Base-by-base conservation (phyloP, 805 yeast genomes). In the Huiozyma sinensis region DNA sequence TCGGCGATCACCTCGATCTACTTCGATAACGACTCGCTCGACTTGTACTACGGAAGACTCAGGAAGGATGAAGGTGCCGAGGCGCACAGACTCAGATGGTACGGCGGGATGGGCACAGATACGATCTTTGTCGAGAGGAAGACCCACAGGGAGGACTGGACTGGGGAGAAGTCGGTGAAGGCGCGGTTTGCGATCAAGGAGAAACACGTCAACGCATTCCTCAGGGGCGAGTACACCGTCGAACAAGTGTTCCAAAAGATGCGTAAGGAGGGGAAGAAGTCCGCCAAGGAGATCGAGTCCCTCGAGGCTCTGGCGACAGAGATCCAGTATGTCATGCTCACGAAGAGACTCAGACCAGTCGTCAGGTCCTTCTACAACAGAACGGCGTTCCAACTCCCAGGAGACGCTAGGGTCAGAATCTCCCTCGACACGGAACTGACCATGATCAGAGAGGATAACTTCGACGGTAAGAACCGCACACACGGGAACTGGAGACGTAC, bases 71-170 rank as follows among this genome's bases (percentile, higher is more conserved):
- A 92, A 71, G 98, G 98, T 64, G 98, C 98, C 5, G 98, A 92
- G 67, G 97, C 97, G 24, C 88, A 90, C 51, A 81, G 99, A 68
- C 73, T 92, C 60, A 81, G 98, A 70, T 92, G 99, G 99, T 92
- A 92, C 63, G 98, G 99, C 61, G 96, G 96, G 44, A 92, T 92
- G 98, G 73, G 75, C 44, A 75, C 89, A 1, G 96, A 90, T 54
- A 85, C 84, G 36, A 85, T 90, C 44, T 92, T 92, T 51, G 95
- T 90, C 40, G 99, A 92, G 68, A 78, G 98, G 65, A 92, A 92
- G 65, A 92, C 99, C 6, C 98, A 92, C 62, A 77, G 98, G 65
- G 98, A 92, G 66, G 99, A 92, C 70, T 90, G 98, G 98, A 92
- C 99, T 3, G 99, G 99, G 55, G 98, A 92, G 65, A 90, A 90